Percentiles rank a stretch among this genome's conserved stretches.
Conservation (phyloP, 1,284 basidiomycete genomes). For the Heterobasidion occidentale region DNA sequence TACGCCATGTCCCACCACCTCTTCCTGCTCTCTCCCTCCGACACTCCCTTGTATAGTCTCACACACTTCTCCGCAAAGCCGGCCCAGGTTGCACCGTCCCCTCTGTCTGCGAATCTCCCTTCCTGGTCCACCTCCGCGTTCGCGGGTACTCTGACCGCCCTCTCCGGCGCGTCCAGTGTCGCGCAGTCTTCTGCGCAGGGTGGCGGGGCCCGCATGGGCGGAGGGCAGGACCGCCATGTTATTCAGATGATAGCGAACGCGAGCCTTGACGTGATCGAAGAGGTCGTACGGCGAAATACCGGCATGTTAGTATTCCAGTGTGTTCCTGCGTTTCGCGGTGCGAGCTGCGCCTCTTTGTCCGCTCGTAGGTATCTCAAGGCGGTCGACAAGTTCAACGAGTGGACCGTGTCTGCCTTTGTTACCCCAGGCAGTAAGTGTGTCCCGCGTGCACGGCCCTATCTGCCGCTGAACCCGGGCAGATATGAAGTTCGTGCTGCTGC, state of each 20-base stretch:
- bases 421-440: conserved; percentile 79
- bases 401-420: conserved; percentile 91
- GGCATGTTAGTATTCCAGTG: conserved; percentile 58
- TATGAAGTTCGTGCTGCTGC: conserved; percentile 86
- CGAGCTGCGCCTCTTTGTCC: background rate
- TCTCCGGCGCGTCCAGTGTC: conserved; percentile 74
- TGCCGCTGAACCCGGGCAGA: conserved; percentile 38
- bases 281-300: conserved; percentile 79
- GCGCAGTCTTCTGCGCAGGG: conserved; percentile 50
- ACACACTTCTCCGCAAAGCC: conserved; percentile 75
- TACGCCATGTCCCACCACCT: conserved; percentile 72
- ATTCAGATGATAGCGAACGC: conserved; percentile 97
- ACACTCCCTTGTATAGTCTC: conserved; percentile 74
- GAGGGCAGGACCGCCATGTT: conserved; percentile 80
- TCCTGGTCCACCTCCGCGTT: conserved; percentile 84
- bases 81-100: conserved; percentile 45
- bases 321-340: background rate
- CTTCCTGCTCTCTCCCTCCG: conserved; percentile 74
- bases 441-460: background rate
- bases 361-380: conserved; percentile 80
- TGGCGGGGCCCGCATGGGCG: conserved; percentile 59
- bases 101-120: conserved; percentile 71
- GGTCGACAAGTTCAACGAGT: conserved; percentile 95
- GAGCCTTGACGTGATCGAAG: conserved; percentile 86
- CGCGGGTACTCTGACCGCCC: conserved; percentile 76